These are phyloP conservation scores for Litsea cubeba DNA, from an alignment of 164 flowering plant genomes.

Conservation along the genomic window DNA sequence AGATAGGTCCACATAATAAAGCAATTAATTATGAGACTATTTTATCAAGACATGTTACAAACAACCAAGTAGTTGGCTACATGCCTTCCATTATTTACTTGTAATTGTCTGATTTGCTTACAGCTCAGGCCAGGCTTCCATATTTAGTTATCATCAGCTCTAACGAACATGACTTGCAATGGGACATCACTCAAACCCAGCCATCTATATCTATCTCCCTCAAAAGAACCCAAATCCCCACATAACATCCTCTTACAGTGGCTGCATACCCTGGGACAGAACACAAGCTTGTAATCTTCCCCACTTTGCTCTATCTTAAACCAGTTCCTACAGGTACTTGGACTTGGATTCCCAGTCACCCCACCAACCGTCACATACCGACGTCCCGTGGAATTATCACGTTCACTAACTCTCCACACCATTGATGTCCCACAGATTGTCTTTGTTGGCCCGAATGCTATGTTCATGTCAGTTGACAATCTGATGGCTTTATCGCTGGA, in stretches of 20 bases:
- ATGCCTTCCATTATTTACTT: too few species aligned
- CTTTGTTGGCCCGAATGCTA: constrained; percentile 14
- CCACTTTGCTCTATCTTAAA: constrained; percentile 20
- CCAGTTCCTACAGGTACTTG: constrained; percentile 22
- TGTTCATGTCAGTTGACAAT: constrained; percentile 24
- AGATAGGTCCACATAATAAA: too few species aligned
- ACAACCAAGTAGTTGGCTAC: too few species aligned
- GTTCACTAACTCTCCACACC: constrained; percentile 18
- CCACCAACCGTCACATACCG: constrained; percentile 21
- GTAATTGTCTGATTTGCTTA: too few species aligned
- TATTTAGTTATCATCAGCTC: background rate
- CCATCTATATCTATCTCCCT: constrained; percentile 24
- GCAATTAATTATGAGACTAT: too few species aligned
- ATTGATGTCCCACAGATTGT: constrained; percentile 21
- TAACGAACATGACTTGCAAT: constrained; percentile 26
- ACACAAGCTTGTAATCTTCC: constrained; percentile 29
- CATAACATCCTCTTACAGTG: constrained; percentile 31
- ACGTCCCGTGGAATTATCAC: constrained; percentile 11
- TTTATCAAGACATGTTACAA: too few species aligned
- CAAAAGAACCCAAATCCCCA: constrained; percentile 30
- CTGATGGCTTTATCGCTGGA: constrained; percentile 6
- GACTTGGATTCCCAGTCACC: constrained; percentile 28
- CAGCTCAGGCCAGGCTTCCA: too few species aligned
- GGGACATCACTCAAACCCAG: constrained; percentile 25
- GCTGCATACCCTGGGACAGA: constrained; percentile 30